These are phyloP conservation scores for Aspergillus candidus DNA, from an alignment of 2,329 filamentous ascomycete species.

Conservation along the genomic window DNA sequence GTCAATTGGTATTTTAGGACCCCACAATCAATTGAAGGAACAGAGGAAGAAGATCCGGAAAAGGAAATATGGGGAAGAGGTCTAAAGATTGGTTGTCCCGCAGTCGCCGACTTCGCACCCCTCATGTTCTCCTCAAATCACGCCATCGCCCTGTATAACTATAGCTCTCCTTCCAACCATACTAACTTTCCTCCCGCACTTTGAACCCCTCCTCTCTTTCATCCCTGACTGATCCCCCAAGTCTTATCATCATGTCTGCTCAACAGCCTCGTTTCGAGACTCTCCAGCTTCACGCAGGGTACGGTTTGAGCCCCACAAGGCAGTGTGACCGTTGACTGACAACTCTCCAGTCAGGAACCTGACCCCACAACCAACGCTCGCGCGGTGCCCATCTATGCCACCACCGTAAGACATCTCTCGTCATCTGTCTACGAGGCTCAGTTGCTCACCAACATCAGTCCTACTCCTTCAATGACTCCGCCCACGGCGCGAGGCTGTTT, in stretches of 20 bases:
- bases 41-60: too few relatives aligned
- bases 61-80: too few relatives aligned
- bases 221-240: neutral
- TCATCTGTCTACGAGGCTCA: too few relatives aligned
- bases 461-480: conserved; percentile 90
- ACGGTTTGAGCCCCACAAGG: conserved; percentile 27
- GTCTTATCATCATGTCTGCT: conserved; percentile 27
- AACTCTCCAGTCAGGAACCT: conserved; percentile 60
- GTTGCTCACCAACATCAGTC: conserved; percentile 49
- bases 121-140: neutral
- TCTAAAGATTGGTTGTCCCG: too few relatives aligned
- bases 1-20: too few relatives aligned
- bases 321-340: conserved; percentile 3
- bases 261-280: conserved; percentile 64
- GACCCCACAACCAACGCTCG: conserved; percentile 79
- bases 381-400: conserved; percentile 93
- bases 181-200: too few relatives aligned
- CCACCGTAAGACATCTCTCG: conserved; percentile 51
- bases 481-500: conserved; percentile 89
- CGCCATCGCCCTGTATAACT: too few relatives aligned
- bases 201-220: neutral
- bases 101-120: neutral
- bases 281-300: conserved; percentile 80
- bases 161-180: too few relatives aligned
- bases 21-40: too few relatives aligned